Conservation (phyloP, 306 rosid genomes). For the Calophaca sinica region DNA sequence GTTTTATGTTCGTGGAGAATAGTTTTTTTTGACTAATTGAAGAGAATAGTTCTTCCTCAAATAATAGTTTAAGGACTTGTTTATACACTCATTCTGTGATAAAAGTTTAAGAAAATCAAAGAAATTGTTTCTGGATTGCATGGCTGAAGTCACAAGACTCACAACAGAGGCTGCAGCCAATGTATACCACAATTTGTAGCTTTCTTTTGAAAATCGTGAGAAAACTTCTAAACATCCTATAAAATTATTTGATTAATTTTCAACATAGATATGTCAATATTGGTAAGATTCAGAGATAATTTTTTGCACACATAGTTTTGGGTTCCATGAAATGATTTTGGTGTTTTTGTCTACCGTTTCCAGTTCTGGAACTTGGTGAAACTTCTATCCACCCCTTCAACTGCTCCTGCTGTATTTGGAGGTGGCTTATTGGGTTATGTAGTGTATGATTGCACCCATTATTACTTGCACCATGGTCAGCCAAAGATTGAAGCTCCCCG, state of each 20-base stretch:
- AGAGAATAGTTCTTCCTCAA: not conserved
- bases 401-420: slow-evolving; percentile 84
- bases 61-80: slow-evolving; percentile 17
- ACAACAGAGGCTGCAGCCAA: slow-evolving; percentile 1
- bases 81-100: slow-evolving; percentile 10
- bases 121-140: slow-evolving; percentile 18
- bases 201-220: slow-evolving; percentile 17
- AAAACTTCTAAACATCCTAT: slow-evolving; percentile 19
- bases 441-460: slow-evolving; percentile 91
- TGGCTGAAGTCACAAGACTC: slow-evolving; percentile 28
- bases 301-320: slow-evolving; percentile 16
- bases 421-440: slow-evolving; percentile 96
- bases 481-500: slow-evolving; percentile 62
- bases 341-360: slow-evolving; percentile 43
- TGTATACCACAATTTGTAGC: slow-evolving; percentile 21
- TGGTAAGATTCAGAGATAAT: slow-evolving; percentile 25
- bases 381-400: slow-evolving; percentile 70
- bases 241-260: slow-evolving; percentile 29
- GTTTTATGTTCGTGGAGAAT: slow-evolving; percentile 5
- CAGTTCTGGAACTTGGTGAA: slow-evolving; percentile 86
- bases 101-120: slow-evolving; percentile 27
- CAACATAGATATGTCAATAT: slow-evolving; percentile 26
- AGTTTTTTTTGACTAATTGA: not conserved
- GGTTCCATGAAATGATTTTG: slow-evolving; percentile 45
- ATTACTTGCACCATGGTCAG: slow-evolving; percentile 93